Evolutionary conservation across 148 eudicot species (phyloP).

Genomic region (Silene uniflora): DNA sequence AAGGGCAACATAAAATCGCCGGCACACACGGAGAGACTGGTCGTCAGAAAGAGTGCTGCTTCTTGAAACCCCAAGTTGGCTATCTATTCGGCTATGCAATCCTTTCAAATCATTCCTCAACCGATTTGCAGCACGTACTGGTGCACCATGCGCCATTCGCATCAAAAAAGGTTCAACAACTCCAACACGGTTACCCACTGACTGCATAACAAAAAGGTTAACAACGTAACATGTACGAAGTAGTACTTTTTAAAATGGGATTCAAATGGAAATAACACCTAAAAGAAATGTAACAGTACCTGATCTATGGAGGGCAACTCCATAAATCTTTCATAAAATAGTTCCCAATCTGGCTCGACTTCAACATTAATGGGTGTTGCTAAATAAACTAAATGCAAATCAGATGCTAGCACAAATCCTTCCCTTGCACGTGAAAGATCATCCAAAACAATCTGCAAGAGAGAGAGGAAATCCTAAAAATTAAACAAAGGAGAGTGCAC

Average conservation of each 20-base stretch:
- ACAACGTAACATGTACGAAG: not conserved
- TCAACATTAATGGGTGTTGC: slow-evolving; percentile 96
- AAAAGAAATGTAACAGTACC: slow-evolving; percentile 34
- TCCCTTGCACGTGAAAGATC: slow-evolving; percentile 97
- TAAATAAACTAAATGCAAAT: slow-evolving; percentile 92
- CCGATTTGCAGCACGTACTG: slow-evolving; percentile 49
- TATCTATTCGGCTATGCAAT: slow-evolving; percentile 42
- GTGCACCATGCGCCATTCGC: slow-evolving; percentile 98
- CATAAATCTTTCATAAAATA: slow-evolving; percentile 93
- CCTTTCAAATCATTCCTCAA: slow-evolving; percentile 47
- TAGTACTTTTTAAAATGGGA: not conserved
- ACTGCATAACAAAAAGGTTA: slow-evolving; percentile 39
- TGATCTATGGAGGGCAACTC: slow-evolving; percentile 76
- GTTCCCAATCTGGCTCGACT: slow-evolving; percentile 99
- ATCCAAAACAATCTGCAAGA: slow-evolving; percentile 76
- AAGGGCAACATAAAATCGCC: slow-evolving; percentile 90
- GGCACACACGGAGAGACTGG: slow-evolving; percentile 80
- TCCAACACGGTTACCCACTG: slow-evolving; percentile 98
- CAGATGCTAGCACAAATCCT: slow-evolving; percentile 98
- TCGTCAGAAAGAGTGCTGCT: slow-evolving; percentile 64
- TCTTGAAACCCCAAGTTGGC: slow-evolving; percentile 41
- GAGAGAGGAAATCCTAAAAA: not conserved
- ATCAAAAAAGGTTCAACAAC: slow-evolving; percentile 88
- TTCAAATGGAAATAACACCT: not conserved
- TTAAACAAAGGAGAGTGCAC: slow-evolving; percentile 8